phyloP scores from a whole-genome alignment of 116 monocot genomes.

The Papilionanthe hybrid region DNA sequence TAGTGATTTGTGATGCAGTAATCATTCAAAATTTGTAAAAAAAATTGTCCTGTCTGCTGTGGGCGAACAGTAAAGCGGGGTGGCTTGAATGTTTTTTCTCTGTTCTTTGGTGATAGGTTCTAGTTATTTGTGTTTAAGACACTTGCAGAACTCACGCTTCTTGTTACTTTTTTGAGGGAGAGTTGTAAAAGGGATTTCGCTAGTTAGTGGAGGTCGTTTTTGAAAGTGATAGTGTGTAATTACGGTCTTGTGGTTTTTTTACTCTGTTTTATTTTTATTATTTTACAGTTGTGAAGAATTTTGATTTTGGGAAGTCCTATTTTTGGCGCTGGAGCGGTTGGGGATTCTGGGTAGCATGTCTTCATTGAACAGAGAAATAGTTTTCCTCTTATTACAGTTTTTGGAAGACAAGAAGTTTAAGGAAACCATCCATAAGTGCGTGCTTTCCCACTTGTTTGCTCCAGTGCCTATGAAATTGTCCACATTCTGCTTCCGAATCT shows the following conservation, averaged over 20 bases:
- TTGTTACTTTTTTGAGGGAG: not conserved
- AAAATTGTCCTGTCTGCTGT: not conserved
- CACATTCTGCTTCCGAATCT: not conserved
- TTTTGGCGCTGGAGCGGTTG: slow-evolving; percentile 83
- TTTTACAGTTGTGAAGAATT: not conserved
- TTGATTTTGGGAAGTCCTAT: slow-evolving; percentile 9
- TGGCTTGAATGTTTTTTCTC: not conserved
- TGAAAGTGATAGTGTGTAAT: not conserved
- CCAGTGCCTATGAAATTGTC: not conserved
- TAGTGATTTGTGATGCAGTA: not conserved
- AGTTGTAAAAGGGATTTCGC: not conserved
- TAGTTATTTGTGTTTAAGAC: not conserved
- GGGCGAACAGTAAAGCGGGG: not conserved
- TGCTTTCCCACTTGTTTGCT: not conserved
- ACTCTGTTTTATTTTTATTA: slow-evolving; percentile 1
- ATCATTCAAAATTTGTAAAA: not conserved
- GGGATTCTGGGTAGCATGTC: slow-evolving; percentile 77
- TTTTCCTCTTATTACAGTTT: slow-evolving; percentile 95
- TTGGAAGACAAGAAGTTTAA: slow-evolving; percentile 94
- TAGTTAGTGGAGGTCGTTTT: not conserved
- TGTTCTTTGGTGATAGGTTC: not conserved
- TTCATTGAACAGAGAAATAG: slow-evolving; percentile 92
- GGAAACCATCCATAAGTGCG: slow-evolving; percentile 87
- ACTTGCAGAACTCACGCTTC: not conserved
- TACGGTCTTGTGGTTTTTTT: not conserved